phyloP scores from a whole-genome alignment of 2,329 filamentous ascomycete genomes.

The Chaetomiaceae sp. region DNA sequence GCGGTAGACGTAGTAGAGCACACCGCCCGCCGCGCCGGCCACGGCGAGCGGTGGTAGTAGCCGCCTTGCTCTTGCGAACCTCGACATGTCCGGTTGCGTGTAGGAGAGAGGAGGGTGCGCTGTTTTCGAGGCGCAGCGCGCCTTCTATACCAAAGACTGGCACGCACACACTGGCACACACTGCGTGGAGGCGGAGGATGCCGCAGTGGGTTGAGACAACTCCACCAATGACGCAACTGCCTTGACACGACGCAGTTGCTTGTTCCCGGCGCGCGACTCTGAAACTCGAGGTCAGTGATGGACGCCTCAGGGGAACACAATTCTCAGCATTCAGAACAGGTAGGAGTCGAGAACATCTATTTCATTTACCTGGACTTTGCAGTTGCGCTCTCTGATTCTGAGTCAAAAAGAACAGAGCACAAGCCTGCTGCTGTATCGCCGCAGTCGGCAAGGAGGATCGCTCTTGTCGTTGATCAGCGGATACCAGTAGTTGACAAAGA shows the following conservation, averaged over 20 bases:
- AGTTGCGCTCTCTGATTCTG: too few relatives aligned
- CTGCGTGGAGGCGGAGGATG: background rate
- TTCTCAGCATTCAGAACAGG: background rate
- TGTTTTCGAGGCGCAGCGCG: background rate
- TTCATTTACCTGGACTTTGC: too few relatives aligned
- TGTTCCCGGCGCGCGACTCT: constrained; percentile 1
- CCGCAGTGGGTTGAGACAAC: constrained; percentile 2
- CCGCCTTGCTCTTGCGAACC: constrained; percentile 32
- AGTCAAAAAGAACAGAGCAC: too few relatives aligned
- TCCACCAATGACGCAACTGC: constrained; percentile 20
- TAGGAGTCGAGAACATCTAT: too few relatives aligned
- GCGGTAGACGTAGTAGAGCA: constrained; percentile 52
- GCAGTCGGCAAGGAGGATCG: too few relatives aligned
- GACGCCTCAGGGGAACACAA: background rate
- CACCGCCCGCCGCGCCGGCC: constrained; percentile 38
- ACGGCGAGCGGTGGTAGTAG: constrained; percentile 38
- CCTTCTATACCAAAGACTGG: background rate
- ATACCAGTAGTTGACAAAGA: too few relatives aligned
- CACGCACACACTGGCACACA: too few relatives aligned
- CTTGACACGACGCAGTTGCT: background rate
- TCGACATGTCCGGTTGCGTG: constrained; percentile 22
- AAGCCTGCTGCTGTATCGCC: too few relatives aligned
- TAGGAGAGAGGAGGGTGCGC: background rate
- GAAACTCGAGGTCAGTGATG: constrained; percentile 1
- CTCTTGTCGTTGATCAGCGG: background rate